Conservation (phyloP, 768 basidiomycete species). For the Calocybe cyanea region DNA sequence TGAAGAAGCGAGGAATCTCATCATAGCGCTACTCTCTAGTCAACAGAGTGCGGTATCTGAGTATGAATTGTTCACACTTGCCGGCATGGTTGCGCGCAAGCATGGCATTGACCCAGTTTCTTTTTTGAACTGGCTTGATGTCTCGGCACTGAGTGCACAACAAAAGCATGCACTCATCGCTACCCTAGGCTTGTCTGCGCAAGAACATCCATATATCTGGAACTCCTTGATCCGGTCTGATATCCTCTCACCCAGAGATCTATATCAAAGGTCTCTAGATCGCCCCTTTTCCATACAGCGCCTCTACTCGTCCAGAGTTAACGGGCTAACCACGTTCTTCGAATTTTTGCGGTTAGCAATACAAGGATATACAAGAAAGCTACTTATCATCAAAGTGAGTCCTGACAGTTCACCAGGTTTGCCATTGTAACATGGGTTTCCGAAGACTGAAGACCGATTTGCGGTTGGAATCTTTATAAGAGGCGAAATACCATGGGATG, state of each 20-base stretch:
- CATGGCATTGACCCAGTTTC: constrained; percentile 39
- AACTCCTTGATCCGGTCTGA: constrained; percentile 62
- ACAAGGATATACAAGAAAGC: constrained; percentile 53
- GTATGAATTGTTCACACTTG: constrained; percentile 55
- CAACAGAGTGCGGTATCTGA: constrained; percentile 55
- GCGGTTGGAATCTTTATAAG: constrained; percentile 61
- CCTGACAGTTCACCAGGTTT: background rate
- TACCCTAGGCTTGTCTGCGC: constrained; percentile 34
- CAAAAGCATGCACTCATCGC: constrained; percentile 52
- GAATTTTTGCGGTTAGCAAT: constrained; percentile 54
- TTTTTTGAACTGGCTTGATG: constrained; percentile 50
- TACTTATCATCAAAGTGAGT: constrained; percentile 54
- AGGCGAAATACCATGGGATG: constrained; percentile 54
- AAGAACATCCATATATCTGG: constrained; percentile 51
- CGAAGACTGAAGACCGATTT: constrained; percentile 59
- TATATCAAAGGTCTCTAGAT: constrained; percentile 47
- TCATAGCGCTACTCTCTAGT: constrained; percentile 44
- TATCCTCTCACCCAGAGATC: constrained; percentile 46
- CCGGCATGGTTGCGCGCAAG: constrained; percentile 41
- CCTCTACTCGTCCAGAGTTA: constrained; percentile 52
- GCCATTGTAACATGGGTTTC: background rate
- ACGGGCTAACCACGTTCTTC: constrained; percentile 56
- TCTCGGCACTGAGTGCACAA: constrained; percentile 47
- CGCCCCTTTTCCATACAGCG: constrained; percentile 56
- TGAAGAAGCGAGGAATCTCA: constrained; percentile 38